These are phyloP conservation scores for Pleodorina starrii DNA, from an alignment of 139 green algal species.

Conservation along the genomic window DNA sequence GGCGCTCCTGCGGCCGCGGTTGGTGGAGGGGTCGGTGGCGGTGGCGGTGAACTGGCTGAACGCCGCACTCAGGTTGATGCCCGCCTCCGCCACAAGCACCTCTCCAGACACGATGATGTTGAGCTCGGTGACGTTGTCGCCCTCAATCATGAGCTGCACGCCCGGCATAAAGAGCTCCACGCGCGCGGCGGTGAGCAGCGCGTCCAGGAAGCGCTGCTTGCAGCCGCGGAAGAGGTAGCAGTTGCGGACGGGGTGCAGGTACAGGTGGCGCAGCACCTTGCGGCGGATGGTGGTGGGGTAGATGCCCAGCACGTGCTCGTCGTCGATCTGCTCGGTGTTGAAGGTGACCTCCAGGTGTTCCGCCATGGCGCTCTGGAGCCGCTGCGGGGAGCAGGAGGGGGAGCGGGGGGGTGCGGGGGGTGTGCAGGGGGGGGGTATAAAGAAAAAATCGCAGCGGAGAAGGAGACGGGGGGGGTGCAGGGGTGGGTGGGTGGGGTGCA, in stretches of 20 bases:
- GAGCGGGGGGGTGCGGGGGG: not conserved
- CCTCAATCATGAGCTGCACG: slow-evolving; percentile 48
- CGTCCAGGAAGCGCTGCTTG: slow-evolving; percentile 73
- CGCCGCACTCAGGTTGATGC: slow-evolving; percentile 35
- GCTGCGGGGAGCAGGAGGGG: not conserved
- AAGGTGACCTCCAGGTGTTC: slow-evolving; percentile 79
- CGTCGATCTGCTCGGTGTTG: slow-evolving; percentile 66
- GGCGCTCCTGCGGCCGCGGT: not conserved
- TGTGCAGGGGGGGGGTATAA: not conserved
- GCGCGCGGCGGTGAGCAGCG: slow-evolving; percentile 64
- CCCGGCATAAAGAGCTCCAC: slow-evolving; percentile 79
- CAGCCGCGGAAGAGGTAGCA: slow-evolving; percentile 75
- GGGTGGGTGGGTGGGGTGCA: not conserved
- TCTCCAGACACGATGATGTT: slow-evolving; percentile 36
- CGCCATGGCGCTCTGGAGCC: slow-evolving; percentile 63
- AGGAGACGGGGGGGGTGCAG: not conserved
- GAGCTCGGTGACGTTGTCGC: slow-evolving; percentile 59
- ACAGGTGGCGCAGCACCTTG: slow-evolving; percentile 57
- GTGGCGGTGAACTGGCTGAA: slow-evolving; percentile 10
- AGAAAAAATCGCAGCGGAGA: not conserved
- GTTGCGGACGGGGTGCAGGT: slow-evolving; percentile 54
- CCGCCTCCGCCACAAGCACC: slow-evolving; percentile 35
- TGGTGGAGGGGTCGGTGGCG: not conserved
- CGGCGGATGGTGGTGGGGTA: slow-evolving; percentile 67
- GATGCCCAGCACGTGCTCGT: slow-evolving; percentile 70